Base-by-base conservation (phyloP, 176 grass and related monocot species). In the Microstegium vimineum region DNA sequence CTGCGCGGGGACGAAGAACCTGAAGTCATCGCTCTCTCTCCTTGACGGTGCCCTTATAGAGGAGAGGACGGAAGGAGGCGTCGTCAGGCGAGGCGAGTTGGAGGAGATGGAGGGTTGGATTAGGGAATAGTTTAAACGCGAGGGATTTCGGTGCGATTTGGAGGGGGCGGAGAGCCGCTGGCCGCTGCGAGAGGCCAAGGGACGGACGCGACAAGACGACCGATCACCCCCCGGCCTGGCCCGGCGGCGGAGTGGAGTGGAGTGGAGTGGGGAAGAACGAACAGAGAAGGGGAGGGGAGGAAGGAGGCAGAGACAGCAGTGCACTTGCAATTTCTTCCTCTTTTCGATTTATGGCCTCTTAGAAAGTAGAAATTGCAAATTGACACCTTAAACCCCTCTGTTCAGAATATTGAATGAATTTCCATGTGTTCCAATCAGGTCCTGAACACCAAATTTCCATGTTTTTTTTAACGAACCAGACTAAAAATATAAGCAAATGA, bases 11-110 rank as follows among this genome's bases (percentile, higher is more conserved):
- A n/a, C n/a, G 10, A 30, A 41, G 56, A 81, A 89, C 87, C 87
- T 90, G 88, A 78, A 33, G 78, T 35, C 88, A 82, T 85, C 34
- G 46, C 34, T 20, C 7, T 41, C 77, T 41, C 2, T 75, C 71
- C 71, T 8, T 64, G 82, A 78, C 87, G 71, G 73, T 62, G 80
- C 72, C 61, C 76, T 90, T 90, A 90, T 86, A 81, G 51, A 45
- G 16, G 76, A 56, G 3, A n/a, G n/a, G n/a, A n/a, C n/a, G n/a
- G n/a, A n/a, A 46, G 75, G 6, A 8, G 23, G 69, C 13, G 69
- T 5, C 54, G 54, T 59, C 20, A n/a, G 43, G 18, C 70, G n/a
- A 28, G 22, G 40, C 28, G 84, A 34, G 41, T 4, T 20, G 6
- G 59, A 66, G 14, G 11, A 7, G 18, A 26, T 3, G 16, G 22